Evolutionary conservation across 257 asterid genomes (phyloP), one percentile per base, ranked within the genome.

Genomic region (Solanum sejunctum): DNA sequence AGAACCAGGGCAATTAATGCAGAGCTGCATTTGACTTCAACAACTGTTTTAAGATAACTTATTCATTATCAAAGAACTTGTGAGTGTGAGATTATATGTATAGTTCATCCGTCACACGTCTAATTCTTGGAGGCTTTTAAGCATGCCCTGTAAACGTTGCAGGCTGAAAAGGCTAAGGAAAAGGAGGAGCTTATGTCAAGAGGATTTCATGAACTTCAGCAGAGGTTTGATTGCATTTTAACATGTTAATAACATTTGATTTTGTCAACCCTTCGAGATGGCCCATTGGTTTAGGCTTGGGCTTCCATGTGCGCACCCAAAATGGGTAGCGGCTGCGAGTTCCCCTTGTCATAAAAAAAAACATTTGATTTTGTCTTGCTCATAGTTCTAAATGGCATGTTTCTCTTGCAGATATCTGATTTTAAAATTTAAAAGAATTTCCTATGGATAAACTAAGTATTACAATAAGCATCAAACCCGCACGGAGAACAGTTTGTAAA

Each of bases 151-250:
- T 89, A 70, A 82, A 58, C 87, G 28, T 69, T 69, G 75, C 91
- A 96, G 99, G 96, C 99, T 69, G 98, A 95, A 90, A 95, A 89
- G 64, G 95, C 98, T 16, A 94, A 92, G 89, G 98, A 96, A 88
- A 93, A 87, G 80, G 98, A 66, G 88, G 97, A 92, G 88, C 90
- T 85, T 56, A 81, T 92, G 89, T 95, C 98, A 52, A 88, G 87
- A 88, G 95, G 93, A 91, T 90, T 93, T 84, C 80, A 84, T 70
- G 87, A 87, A 85, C 89, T 87, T 84, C 90, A 92, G 84, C 92
- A 60, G 85, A 94, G 98, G 99, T 96, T 87, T 78, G 79, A 41
- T 8, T 83, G 60, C n/a, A 57, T 41, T 51, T 13, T 73, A 80
- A 63, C 21, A 61, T 21, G 61, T 66, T 85, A 23, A 32, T 56